Conservation (phyloP, 345 rosid species). For the Brassica incana region DNA sequence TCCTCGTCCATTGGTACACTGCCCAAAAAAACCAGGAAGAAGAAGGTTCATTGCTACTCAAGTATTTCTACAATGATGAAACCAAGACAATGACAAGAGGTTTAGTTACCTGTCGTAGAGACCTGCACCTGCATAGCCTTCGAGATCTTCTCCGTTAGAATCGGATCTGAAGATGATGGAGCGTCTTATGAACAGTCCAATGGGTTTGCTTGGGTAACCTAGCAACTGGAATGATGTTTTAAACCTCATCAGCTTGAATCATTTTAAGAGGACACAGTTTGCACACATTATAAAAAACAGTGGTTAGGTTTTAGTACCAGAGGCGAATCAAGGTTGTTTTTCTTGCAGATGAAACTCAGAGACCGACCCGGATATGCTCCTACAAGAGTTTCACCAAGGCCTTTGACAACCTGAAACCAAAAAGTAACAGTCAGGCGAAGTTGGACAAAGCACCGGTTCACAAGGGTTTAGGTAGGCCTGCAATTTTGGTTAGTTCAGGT, state of each 20-base stretch:
- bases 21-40: slow-evolving; percentile 26
- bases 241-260: background rate
- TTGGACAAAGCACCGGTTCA: background rate
- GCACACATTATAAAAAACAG: background rate
- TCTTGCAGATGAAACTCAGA: slow-evolving; percentile 87
- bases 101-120: slow-evolving; percentile 86
- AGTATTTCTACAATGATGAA: background rate
- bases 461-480: background rate
- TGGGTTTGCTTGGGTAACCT: slow-evolving; percentile 97
- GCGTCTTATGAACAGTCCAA: slow-evolving; percentile 84
- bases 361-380: slow-evolving; percentile 99
- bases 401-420: slow-evolving; percentile 72
- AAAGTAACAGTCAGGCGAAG: background rate
- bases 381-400: slow-evolving; percentile 97
- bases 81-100: slow-evolving; percentile 1
- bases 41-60: slow-evolving; percentile 5
- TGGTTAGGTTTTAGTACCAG: slow-evolving; percentile 50
- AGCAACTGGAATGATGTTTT: slow-evolving; percentile 51
- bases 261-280: background rate
- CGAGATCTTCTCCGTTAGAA: slow-evolving; percentile 99
- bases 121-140: slow-evolving; percentile 99
- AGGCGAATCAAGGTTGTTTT: slow-evolving; percentile 65
- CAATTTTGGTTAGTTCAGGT: too few species aligned
- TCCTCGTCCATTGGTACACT: slow-evolving; percentile 99
- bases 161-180: slow-evolving; percentile 95